phyloP scores from a whole-genome alignment of 2,329 filamentous ascomycete genomes.

The Escovopsis sp. region DNA sequence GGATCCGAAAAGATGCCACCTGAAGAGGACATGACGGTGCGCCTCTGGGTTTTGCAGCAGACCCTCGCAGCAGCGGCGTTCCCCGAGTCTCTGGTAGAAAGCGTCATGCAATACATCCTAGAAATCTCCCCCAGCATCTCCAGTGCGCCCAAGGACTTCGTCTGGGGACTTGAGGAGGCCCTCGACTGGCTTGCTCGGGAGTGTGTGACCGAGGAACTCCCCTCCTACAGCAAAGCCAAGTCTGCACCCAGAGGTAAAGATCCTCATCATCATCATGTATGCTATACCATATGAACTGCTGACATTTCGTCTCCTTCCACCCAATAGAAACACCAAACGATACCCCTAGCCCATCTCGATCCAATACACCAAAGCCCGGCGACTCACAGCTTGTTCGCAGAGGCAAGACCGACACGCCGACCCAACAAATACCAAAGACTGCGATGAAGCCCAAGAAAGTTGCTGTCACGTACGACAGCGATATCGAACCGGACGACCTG shows the following conservation, averaged over 20 bases:
- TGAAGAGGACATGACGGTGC: conserved; percentile 66
- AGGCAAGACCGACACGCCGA: conserved; percentile 21
- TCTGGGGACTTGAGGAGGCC: conserved; percentile 79
- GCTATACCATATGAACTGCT: neutral
- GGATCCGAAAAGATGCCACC: conserved; percentile 37
- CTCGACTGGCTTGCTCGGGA: conserved; percentile 83
- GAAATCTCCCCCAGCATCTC: conserved; percentile 50
- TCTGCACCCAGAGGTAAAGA: conserved; percentile 22
- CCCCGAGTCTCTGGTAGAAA: conserved; percentile 43
- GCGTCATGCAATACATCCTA: conserved; percentile 51
- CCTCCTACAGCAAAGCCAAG: conserved; percentile 46
- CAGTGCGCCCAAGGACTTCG: conserved; percentile 42
- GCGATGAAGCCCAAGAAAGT: conserved; percentile 25
- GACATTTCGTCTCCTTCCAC: conserved; percentile 4
- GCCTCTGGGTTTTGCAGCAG: conserved; percentile 73
- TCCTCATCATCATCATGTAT: neutral
- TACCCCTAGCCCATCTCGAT: conserved; percentile 34
- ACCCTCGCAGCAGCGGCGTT: conserved; percentile 58
- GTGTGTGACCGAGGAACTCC: conserved; percentile 52
- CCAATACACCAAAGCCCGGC: conserved; percentile 31
- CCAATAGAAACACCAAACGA: conserved; percentile 32
- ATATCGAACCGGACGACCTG: conserved; percentile 61
- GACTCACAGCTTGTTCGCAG: conserved; percentile 13
- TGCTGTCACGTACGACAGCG: conserved; percentile 44
- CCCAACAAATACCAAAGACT: conserved; percentile 10